Percentiles rank a stretch among this genome's conserved stretches.
Evolutionary conservation across 1,139 yeast species (phyloP).

Genomic region (Diutina siamensis): DNA sequence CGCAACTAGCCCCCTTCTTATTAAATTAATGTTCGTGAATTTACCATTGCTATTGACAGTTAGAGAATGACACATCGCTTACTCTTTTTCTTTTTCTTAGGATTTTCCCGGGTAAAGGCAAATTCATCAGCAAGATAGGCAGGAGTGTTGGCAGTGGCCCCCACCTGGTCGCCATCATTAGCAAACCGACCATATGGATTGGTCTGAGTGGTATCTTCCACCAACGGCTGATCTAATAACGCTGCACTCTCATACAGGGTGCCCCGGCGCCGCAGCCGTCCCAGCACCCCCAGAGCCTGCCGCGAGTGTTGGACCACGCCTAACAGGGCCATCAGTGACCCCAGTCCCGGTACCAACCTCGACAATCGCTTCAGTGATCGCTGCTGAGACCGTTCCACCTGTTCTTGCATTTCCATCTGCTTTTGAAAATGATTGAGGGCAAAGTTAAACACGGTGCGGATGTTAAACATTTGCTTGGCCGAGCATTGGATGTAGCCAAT

Average conservation of each 20-base stretch:
- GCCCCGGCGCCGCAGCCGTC: not conserved
- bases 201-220: not conserved
- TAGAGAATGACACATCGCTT: constrained; percentile 2
- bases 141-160: not conserved
- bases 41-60: too few relatives aligned
- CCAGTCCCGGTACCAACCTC: constrained; percentile 15
- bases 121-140: not conserved
- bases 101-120: not conserved
- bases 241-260: constrained; percentile 2
- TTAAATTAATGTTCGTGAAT: too few relatives aligned
- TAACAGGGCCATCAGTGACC: constrained; percentile 2
- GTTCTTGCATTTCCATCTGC: constrained; percentile 26
- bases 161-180: not conserved
- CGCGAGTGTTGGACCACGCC: constrained; percentile 1
- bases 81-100: not conserved
- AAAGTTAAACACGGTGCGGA: constrained; percentile 54
- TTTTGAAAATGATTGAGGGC: constrained; percentile 30
- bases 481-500: constrained; percentile 74
- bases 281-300: not conserved
- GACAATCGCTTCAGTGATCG: constrained; percentile 23
- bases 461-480: constrained; percentile 58
- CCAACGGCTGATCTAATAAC: constrained; percentile 1
- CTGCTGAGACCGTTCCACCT: constrained; percentile 16
- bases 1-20: too few relatives aligned
- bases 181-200: constrained; percentile 4